These are phyloP conservation scores for Macrophomina pseudophaseolina DNA, from an alignment of 2,329 filamentous ascomycete species.

Conservation along the genomic window DNA sequence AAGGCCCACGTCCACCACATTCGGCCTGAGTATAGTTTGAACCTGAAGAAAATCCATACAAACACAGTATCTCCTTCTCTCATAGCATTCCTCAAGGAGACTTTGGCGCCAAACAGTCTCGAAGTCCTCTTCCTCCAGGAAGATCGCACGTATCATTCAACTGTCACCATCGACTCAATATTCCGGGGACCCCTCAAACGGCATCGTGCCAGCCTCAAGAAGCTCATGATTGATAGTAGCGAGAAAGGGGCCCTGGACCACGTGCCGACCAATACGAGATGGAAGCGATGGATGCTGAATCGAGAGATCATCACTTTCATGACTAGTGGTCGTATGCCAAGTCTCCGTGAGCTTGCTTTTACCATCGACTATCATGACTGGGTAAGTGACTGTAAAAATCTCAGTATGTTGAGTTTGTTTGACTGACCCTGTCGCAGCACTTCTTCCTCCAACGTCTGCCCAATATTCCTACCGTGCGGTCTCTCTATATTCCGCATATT, in stretches of 20 bases:
- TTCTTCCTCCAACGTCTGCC: slow-evolving; percentile 78
- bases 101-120: slow-evolving; percentile 77
- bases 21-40: slow-evolving; percentile 54
- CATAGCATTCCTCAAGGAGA: slow-evolving; percentile 76
- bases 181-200: slow-evolving; percentile 71
- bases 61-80: slow-evolving; percentile 72
- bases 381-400: slow-evolving; percentile 57
- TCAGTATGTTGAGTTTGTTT: neutral
- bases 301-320: slow-evolving; percentile 74
- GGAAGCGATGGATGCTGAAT: slow-evolving; percentile 73
- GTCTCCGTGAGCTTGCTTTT: slow-evolving; percentile 72
- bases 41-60: slow-evolving; percentile 75
- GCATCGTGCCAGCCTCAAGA: slow-evolving; percentile 73
- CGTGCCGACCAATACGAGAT: slow-evolving; percentile 51
- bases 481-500: slow-evolving; percentile 72
- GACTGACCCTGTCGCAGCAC: slow-evolving; percentile 59
- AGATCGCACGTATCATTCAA: slow-evolving; percentile 58
- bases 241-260: slow-evolving; percentile 56
- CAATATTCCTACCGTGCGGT: slow-evolving; percentile 70
- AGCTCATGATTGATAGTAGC: slow-evolving; percentile 75
- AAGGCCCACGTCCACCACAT: slow-evolving; percentile 33
- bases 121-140: slow-evolving; percentile 81
- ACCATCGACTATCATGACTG: slow-evolving; percentile 77
- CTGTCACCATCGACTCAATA: slow-evolving; percentile 71
- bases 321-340: slow-evolving; percentile 76